Percentiles rank a stretch among this genome's conserved stretches.
These are phyloP conservation scores for Saccharomycopsis sp. DNA, from an alignment of 805 yeast genomes.

Conservation along the genomic window DNA sequence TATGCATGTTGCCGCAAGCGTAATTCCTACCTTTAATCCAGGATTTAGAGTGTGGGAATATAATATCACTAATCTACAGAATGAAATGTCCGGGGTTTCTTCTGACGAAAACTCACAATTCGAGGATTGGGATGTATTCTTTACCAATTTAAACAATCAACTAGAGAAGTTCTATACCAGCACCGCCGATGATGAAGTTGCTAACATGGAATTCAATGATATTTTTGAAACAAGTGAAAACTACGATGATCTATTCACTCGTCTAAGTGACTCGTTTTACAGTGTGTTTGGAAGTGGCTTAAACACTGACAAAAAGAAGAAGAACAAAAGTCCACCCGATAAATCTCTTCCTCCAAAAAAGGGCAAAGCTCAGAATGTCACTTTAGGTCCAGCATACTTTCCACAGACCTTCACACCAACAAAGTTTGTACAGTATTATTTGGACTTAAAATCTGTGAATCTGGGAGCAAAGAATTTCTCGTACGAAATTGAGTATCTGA, in stretches of 20 bases:
- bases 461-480: constrained; percentile 40
- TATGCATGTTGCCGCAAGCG: constrained; percentile 64
- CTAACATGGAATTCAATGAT: constrained; percentile 17
- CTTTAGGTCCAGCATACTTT: constrained; percentile 70
- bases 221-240: constrained; percentile 6
- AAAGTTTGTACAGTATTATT: constrained; percentile 64
- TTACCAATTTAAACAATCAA: constrained; percentile 39
- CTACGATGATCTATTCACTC: constrained; percentile 17
- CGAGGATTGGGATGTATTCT: constrained; percentile 57
- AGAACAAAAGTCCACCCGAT: constrained; percentile 35
- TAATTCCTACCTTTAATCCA: constrained; percentile 82
- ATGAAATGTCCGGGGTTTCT: constrained; percentile 15
- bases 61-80: constrained; percentile 53
- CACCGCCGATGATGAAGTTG: constrained; percentile 28
- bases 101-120: constrained; percentile 10
- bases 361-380: constrained; percentile 42
- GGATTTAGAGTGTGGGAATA: constrained; percentile 84
- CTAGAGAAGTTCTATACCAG: constrained; percentile 19
- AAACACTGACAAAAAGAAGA: constrained; percentile 21
- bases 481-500: constrained; percentile 62
- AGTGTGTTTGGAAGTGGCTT: constrained; percentile 22
- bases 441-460: constrained; percentile 52
- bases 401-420: constrained; percentile 70
- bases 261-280: constrained; percentile 10
- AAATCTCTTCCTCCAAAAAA: constrained; percentile 50